Evolutionary conservation across 2,329 filamentous ascomycete species (phyloP).

Genomic region (Pseudogymnoascus verrucosus): DNA sequence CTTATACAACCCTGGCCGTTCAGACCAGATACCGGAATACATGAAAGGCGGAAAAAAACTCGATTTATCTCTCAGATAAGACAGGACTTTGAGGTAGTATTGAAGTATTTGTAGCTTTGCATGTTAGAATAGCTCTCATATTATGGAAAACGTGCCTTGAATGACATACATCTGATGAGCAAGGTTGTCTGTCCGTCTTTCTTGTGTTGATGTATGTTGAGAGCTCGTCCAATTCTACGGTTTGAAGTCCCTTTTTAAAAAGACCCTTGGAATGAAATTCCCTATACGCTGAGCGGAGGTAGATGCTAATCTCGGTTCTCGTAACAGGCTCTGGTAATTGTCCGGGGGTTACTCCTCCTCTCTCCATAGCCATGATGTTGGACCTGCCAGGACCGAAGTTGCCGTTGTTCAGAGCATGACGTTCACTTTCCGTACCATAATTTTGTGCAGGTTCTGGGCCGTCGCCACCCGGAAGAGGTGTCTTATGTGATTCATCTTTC

Average conservation of each 20-base stretch:
- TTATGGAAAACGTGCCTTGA: not conserved
- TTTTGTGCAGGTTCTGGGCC: not conserved
- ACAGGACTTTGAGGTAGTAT: not conserved
- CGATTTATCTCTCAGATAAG: not conserved
- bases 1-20: not conserved
- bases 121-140: not conserved
- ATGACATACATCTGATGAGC: not conserved
- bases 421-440: not conserved
- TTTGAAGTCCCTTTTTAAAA: not conserved
- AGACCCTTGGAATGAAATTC: not conserved
- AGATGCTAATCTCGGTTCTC: not conserved
- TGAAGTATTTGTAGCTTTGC: not conserved
- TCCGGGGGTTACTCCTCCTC: not conserved
- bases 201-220: not conserved
- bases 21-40: not conserved
- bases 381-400: not conserved
- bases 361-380: not conserved
- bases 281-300: not conserved
- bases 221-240: not conserved
- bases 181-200: not conserved
- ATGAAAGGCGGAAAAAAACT: not conserved
- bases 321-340: not conserved
- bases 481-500: not conserved
- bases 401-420: not conserved
- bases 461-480: not conserved